Conservation (phyloP, 148 eudicot species). For the Polygonum aviculare region DNA sequence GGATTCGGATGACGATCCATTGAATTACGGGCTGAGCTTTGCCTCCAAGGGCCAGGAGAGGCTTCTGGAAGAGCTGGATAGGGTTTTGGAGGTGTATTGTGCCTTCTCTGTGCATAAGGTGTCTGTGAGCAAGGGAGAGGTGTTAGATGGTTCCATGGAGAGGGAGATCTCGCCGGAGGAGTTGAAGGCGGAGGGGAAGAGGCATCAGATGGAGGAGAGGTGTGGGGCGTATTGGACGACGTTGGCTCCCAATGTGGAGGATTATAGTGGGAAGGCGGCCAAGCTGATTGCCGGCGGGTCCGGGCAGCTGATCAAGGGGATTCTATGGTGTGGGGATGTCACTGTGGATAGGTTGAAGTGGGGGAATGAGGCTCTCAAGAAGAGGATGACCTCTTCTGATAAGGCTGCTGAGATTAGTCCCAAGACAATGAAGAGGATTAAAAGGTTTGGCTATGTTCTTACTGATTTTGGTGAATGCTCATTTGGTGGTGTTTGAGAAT, state of each 20-base stretch:
- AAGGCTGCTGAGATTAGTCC: conserved; percentile 49
- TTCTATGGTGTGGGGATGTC: conserved; percentile 97
- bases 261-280: conserved; percentile 69
- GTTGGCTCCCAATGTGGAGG: conserved; percentile 93
- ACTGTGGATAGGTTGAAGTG: conserved; percentile 76
- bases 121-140: conserved; percentile 30
- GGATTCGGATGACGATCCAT: conserved; percentile 8
- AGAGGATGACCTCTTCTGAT: conserved; percentile 41
- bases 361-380: conserved; percentile 69
- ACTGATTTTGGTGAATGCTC: not conserved
- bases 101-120: conserved; percentile 54
- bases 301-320: conserved; percentile 82
- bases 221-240: conserved; percentile 96
- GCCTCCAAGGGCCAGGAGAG: conserved; percentile 62
- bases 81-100: conserved; percentile 39
- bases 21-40: conserved; percentile 67
- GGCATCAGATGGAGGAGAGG: conserved; percentile 52
- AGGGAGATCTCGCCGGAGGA: conserved; percentile 49
- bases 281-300: conserved; percentile 74
- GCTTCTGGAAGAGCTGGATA: conserved; percentile 50
- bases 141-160: conserved; percentile 34
- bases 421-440: conserved; percentile 53
- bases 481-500: not conserved
- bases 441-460: conserved; percentile 33
- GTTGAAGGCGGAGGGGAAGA: conserved; percentile 40